Evolutionary conservation across 2,329 filamentous ascomycete species (phyloP).

Genomic region (Aspergillus fructus): DNA sequence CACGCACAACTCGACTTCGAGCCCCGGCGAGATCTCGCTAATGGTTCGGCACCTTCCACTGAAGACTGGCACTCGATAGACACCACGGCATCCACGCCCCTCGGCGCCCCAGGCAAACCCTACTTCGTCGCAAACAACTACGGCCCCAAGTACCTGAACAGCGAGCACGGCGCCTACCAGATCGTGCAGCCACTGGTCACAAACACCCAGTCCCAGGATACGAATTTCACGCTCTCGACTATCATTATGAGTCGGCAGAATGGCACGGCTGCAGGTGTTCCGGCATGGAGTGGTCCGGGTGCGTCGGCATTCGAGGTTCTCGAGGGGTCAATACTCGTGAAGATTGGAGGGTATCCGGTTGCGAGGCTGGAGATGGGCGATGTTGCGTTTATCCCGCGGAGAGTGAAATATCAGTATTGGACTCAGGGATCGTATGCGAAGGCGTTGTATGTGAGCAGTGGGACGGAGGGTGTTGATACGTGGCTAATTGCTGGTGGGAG

Average conservation of each 20-base stretch:
- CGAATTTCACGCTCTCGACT: conserved; percentile 46
- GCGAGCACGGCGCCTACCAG: conserved; percentile 39
- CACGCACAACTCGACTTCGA: conserved; percentile 43
- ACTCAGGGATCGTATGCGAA: conserved; percentile 26
- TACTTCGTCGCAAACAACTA: conserved; percentile 49
- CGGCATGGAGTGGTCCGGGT: conserved; percentile 25
- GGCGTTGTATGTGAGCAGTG: conserved; percentile 23
- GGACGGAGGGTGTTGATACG: conserved; percentile 17
- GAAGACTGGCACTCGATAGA: conserved; percentile 24
- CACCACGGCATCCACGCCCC: background rate
- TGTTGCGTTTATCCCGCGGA: conserved; percentile 40
- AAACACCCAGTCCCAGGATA: conserved; percentile 35
- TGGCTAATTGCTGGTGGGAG: conserved; percentile 11
- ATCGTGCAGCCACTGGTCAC: conserved; percentile 48
- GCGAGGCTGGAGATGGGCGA: conserved; percentile 37
- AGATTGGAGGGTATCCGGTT: conserved; percentile 29
- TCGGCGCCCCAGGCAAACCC: conserved; percentile 35
- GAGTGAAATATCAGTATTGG: conserved; percentile 36
- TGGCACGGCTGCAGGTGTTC: conserved; percentile 14
- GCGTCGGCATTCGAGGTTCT: conserved; percentile 42
- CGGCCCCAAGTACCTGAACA: conserved; percentile 48
- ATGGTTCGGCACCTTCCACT: conserved; percentile 38
- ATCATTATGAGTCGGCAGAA: conserved; percentile 36
- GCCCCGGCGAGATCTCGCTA: conserved; percentile 42
- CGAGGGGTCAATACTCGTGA: conserved; percentile 37